These are phyloP conservation scores for Brassica balearica DNA, from an alignment of 441 rosid genomes.

Conservation along the genomic window DNA sequence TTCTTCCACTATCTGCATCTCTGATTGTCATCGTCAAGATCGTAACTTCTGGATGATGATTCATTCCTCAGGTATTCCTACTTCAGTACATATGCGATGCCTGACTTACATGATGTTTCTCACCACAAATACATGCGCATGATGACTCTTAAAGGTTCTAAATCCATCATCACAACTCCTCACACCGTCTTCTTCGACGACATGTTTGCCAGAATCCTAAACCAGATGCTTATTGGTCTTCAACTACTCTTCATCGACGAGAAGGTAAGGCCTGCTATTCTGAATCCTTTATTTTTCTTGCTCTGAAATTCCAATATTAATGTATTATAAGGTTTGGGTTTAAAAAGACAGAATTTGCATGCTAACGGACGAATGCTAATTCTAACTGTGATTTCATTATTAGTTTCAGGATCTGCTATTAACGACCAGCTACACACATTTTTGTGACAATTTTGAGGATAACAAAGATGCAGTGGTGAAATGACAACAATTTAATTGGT, in stretches of 20 bases:
- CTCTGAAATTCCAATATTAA: no score
- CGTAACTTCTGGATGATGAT: background rate
- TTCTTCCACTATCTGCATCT: background rate
- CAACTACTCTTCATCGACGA: no score
- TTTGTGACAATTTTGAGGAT: slow-evolving; percentile 59
- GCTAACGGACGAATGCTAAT: background rate
- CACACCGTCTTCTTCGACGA: no score
- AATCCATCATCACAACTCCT: background rate
- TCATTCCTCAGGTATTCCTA: background rate
- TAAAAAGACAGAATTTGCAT: background rate
- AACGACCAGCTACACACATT: background rate
- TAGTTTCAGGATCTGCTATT: background rate
- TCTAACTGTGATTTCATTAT: background rate
- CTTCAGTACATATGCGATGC: background rate
- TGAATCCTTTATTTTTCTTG: no score
- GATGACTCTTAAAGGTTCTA: background rate
- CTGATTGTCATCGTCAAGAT: background rate
- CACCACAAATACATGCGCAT: background rate
- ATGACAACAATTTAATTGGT: slow-evolving; percentile 76
- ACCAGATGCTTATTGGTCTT: no score
- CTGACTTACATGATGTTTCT: background rate
- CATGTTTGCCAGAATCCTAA: no score
- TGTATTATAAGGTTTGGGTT: background rate
- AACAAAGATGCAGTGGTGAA: slow-evolving; percentile 78
- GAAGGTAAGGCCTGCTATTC: no score